Evolutionary conservation across 164 flowering plant genomes (phyloP).

Genomic region (Paratinospora sagittata): DNA sequence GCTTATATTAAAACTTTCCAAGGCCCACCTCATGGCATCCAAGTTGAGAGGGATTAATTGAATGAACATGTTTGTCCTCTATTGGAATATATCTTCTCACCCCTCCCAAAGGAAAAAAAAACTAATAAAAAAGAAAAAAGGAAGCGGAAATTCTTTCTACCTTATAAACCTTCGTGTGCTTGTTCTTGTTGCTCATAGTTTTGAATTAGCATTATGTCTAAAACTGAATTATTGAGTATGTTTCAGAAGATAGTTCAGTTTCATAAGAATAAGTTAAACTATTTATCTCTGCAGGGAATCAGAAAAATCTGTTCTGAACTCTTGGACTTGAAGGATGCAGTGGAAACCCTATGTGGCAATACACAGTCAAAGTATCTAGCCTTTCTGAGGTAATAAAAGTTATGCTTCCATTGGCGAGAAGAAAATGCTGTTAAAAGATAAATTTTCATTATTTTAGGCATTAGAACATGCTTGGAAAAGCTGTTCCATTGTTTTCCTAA

Average conservation of each 20-base stretch:
- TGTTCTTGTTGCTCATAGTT: too few species aligned
- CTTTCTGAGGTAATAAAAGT: constrained; percentile 63
- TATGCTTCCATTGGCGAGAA: neutral
- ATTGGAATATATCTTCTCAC: neutral
- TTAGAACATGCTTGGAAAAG: neutral
- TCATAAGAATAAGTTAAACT: neutral
- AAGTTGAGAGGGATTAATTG: too few species aligned
- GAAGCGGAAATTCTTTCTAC: neutral
- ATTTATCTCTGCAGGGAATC: constrained; percentile 57
- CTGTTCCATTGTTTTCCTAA: neutral
- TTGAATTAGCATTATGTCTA: too few species aligned
- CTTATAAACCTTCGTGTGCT: neutral
- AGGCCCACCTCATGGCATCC: too few species aligned
- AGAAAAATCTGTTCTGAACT: constrained; percentile 91
- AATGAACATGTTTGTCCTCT: too few species aligned
- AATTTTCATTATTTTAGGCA: neutral
- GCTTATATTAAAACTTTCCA: too few species aligned
- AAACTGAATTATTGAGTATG: too few species aligned
- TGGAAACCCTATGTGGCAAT: constrained; percentile 83
- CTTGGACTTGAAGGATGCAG: constrained; percentile 92
- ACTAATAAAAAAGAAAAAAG: neutral
- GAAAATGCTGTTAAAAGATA: neutral
- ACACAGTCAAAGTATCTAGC: constrained; percentile 75
- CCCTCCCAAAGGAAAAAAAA: neutral
- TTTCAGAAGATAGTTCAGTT: neutral